A percentile compares a stretch with the other conserved stretches of the same genome.
phyloP scores from a whole-genome alignment of 805 yeast species.

The Soucietia sequanensis region DNA sequence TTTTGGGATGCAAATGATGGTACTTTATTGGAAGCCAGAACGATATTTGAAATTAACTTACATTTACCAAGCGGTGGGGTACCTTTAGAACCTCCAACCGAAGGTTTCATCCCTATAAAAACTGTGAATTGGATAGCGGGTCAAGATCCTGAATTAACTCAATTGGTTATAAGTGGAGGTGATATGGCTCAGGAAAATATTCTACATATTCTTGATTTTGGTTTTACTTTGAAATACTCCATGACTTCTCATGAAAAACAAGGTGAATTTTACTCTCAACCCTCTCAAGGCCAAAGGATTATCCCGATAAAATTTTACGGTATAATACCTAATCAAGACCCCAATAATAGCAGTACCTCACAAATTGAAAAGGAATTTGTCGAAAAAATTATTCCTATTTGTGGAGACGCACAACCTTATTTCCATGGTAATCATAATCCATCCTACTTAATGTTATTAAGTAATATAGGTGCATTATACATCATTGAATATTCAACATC shows the following conservation, averaged over 20 bases:
- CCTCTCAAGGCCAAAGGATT: conserved; percentile 40
- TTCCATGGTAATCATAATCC: conserved; percentile 84
- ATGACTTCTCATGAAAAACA: conserved; percentile 82
- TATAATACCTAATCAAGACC: too few species aligned
- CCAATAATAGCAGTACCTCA: conserved; percentile 11
- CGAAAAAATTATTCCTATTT: conserved; percentile 27
- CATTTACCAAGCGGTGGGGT: conserved; percentile 53
- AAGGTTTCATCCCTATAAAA: conserved; percentile 41
- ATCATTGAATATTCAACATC: conserved; percentile 52
- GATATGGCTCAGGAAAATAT: conserved; percentile 36
- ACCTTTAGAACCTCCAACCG: conserved; percentile 17
- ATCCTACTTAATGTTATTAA: conserved; percentile 51
- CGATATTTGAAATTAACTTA: conserved; percentile 62
- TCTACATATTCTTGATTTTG: conserved; percentile 66
- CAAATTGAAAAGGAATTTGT: conserved; percentile 24
- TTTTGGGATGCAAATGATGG: conserved; percentile 93
- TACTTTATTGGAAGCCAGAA: conserved; percentile 69
- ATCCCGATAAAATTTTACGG: conserved; percentile 25
- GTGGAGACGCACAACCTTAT: conserved; percentile 57
- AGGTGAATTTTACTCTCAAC: conserved; percentile 72
- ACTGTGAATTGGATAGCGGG: conserved; percentile 77
- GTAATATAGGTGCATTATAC: conserved; percentile 65
- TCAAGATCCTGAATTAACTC: conserved; percentile 76
- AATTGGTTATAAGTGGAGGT: conserved; percentile 69
- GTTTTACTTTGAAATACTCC: conserved; percentile 73